phyloP scores from a whole-genome alignment of 345 rosid species.

The Arabidopsis suecica region DNA sequence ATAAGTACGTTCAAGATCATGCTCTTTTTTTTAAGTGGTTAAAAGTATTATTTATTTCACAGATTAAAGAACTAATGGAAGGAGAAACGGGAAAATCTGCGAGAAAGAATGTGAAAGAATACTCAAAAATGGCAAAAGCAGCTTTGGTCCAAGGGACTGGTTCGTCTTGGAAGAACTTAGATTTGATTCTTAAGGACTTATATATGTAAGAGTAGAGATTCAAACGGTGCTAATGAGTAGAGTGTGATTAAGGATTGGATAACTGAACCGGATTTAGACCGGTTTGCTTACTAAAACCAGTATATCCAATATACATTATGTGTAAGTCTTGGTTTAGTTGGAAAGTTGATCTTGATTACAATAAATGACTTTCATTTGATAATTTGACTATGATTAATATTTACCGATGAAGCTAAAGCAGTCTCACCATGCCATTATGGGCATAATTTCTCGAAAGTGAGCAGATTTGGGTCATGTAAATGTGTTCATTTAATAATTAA shows the following conservation, averaged over 20 bases:
- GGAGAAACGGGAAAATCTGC: slow-evolving; percentile 56
- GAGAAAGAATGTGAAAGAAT: slow-evolving; percentile 53
- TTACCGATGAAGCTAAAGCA: background rate
- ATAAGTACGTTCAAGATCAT: background rate
- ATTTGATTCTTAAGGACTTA: slow-evolving; percentile 47
- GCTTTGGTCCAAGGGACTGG: slow-evolving; percentile 63
- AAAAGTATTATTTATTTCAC: background rate
- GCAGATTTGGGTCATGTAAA: background rate
- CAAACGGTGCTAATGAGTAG: background rate
- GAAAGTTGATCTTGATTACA: background rate
- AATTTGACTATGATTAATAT: background rate
- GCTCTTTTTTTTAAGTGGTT: background rate
- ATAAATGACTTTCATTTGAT: background rate
- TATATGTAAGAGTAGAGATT: slow-evolving; percentile 41
- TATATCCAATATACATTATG: background rate
- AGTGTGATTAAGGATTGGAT: background rate
- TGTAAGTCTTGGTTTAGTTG: background rate
- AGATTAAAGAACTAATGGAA: slow-evolving; percentile 68
- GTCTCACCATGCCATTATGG: background rate
- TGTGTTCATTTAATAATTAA: too few relatives aligned
- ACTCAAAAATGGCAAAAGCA: slow-evolving; percentile 53
- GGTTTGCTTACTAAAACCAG: background rate
- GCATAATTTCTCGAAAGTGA: background rate
- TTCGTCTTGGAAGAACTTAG: slow-evolving; percentile 64
- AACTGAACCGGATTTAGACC: background rate